Base-by-base conservation (phyloP, 1,284 basidiomycete species). In the Ceratobasidium sp. region DNA sequence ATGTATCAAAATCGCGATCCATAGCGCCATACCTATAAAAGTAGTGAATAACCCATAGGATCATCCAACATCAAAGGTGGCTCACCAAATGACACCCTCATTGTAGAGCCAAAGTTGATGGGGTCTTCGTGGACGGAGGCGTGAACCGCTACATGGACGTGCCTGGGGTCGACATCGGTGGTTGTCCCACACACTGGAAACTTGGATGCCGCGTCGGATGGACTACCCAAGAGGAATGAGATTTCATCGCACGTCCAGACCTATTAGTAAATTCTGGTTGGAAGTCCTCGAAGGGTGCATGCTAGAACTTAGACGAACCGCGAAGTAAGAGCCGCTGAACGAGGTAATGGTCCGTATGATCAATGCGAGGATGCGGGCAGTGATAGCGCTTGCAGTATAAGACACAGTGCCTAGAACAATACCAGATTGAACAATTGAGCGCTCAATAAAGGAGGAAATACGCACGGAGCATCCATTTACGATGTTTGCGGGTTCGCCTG, bases 401-500 rank as follows among this genome's bases (percentile, higher is more conserved):
- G 75, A 33, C 8, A 72, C 73, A 17, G 72, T 63, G n/a, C 75
- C 75, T 76, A 29, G 8, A 56, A 17, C 33, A 33, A 41, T 47
- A n/a, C 15, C 6, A 11, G 19, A 17, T 47, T 53, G n/a, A n/a
- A n/a, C n/a, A n/a, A n/a, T n/a, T n/a, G n/a, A n/a, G n/a, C n/a
- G n/a, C n/a, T n/a, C n/a, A n/a, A n/a, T n/a, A n/a, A n/a, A n/a
- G n/a, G n/a, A n/a, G n/a, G n/a, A n/a, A n/a, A n/a, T n/a, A 76
- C 76, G 67, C 24, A 77, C 76, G 69, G 19, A 77, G 27, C 76
- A 77, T 77, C 76, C 76, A 77, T 36, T 74, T 65, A 19, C 76
- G 63, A 29, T 77, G 76, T 19, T 65, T 59, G n/a, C 74, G 65
- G 11, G 4, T 11, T 4, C 4, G 11, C 27, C 69, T 45, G 22